These are phyloP conservation scores for Suillus sp. DNA, from an alignment of 768 basidiomycete species.

Conservation along the genomic window DNA sequence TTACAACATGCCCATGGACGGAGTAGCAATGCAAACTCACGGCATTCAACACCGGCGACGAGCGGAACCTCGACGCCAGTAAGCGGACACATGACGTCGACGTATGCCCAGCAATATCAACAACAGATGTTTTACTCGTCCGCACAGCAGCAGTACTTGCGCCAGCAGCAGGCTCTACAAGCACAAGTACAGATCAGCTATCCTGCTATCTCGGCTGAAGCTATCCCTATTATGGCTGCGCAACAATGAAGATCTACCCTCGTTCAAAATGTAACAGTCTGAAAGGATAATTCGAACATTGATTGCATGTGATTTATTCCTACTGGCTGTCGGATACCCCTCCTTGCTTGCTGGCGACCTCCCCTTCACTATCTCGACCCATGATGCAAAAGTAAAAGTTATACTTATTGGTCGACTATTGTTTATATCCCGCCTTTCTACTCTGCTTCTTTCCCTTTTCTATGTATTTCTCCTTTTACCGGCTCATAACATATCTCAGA, in stretches of 20 bases:
- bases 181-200: slow-evolving; percentile 32
- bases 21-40: slow-evolving; percentile 31
- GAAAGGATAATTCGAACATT: not conserved
- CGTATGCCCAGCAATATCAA: slow-evolving; percentile 36
- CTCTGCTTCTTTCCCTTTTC: slow-evolving; percentile 18
- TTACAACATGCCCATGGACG: slow-evolving; percentile 39
- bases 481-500: slow-evolving; percentile 38
- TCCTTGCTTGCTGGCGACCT: not conserved
- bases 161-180: slow-evolving; percentile 36
- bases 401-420: slow-evolving; percentile 37
- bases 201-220: slow-evolving; percentile 4
- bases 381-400: slow-evolving; percentile 37
- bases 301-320: slow-evolving; percentile 3
- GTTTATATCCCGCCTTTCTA: slow-evolving; percentile 13
- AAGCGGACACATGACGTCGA: slow-evolving; percentile 31
- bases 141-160: slow-evolving; percentile 39
- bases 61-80: slow-evolving; percentile 36
- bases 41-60: slow-evolving; percentile 33
- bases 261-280: not conserved
- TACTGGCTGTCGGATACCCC: slow-evolving; percentile 24
- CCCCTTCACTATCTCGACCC: slow-evolving; percentile 2
- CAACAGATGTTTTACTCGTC: slow-evolving; percentile 41
- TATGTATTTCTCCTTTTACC: slow-evolving; percentile 5
- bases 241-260: slow-evolving; percentile 3
- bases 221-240: not conserved